Evolutionary conservation across 768 basidiomycete species (phyloP).

Genomic region (Xerocomellus dryophilus): DNA sequence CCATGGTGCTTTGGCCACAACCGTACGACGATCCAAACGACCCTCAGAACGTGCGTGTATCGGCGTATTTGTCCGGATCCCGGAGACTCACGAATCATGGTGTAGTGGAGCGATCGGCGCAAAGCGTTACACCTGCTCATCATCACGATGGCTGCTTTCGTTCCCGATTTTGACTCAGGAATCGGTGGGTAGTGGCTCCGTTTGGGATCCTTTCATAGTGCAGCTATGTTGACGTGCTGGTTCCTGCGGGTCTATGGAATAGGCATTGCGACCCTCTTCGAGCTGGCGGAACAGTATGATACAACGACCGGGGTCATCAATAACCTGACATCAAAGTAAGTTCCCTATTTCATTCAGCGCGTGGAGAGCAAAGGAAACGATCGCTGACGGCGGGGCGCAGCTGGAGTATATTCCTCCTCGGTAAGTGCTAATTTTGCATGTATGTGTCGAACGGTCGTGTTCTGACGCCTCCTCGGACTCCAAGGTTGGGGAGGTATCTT

Average conservation of each 20-base stretch:
- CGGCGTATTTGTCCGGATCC: neutral
- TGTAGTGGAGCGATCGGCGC: constrained; percentile 43
- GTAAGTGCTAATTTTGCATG: constrained; percentile 17
- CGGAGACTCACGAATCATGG: neutral
- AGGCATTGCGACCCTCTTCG: constrained; percentile 52
- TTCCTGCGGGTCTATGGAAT: neutral
- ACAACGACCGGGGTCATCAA: constrained; percentile 50
- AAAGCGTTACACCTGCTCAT: constrained; percentile 48
- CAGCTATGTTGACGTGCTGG: neutral
- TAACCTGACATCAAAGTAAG: constrained; percentile 45
- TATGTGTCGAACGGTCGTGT: neutral
- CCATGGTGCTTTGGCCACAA: constrained; percentile 54
- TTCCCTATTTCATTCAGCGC: neutral
- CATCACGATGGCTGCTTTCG: constrained; percentile 49
- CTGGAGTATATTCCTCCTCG: constrained; percentile 50
- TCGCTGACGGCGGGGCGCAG: constrained; percentile 12
- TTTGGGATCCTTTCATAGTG: no score
- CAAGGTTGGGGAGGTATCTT: constrained; percentile 32
- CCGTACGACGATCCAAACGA: constrained; percentile 48
- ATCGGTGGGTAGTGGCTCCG: constrained; percentile 36
- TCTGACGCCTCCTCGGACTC: constrained; percentile 3
- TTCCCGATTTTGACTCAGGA: constrained; percentile 54
- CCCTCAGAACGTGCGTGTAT: constrained; percentile 47
- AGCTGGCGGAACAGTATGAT: constrained; percentile 41
- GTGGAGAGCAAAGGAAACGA: neutral